Percentiles rank a stretch among this genome's conserved stretches.
These are phyloP conservation scores for Ceraceosorus guamensis DNA, from an alignment of 1,284 basidiomycete species.

Conservation along the genomic window DNA sequence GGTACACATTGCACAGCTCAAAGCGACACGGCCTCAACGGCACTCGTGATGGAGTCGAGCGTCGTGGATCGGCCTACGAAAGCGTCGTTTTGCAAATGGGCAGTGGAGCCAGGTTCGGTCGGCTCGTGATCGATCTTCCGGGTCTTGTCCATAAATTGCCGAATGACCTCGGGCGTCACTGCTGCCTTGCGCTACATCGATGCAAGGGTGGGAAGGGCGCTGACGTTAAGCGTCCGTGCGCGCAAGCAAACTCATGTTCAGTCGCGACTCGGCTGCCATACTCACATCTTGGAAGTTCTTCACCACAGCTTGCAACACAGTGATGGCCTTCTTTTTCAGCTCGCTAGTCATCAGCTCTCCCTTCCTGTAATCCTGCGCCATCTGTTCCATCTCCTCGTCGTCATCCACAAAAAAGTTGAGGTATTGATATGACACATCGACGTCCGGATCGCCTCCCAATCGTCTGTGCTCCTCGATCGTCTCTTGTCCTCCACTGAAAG, in stretches of 20 bases:
- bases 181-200: constrained; percentile 64
- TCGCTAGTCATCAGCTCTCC: constrained; percentile 83
- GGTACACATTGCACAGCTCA: too few species aligned
- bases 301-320: constrained; percentile 74
- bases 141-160: constrained; percentile 72
- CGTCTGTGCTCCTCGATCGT: constrained; percentile 86
- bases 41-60: neutral
- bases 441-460: constrained; percentile 84
- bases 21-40: too few species aligned
- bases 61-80: neutral
- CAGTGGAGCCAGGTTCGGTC: constrained; percentile 24
- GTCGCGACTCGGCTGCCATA: neutral
- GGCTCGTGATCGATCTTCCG: constrained; percentile 60
- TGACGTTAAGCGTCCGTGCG: constrained; percentile 39
- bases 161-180: constrained; percentile 71
- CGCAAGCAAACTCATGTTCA: constrained; percentile 2
- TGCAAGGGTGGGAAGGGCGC: constrained; percentile 3
- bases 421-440: constrained; percentile 95
- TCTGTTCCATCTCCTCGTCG: constrained; percentile 70
- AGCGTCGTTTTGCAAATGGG: constrained; percentile 14
- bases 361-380: constrained; percentile 81
- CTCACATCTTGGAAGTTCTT: constrained; percentile 75
- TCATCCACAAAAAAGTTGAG: constrained; percentile 94
- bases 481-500: constrained; percentile 57
- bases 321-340: constrained; percentile 84